These are phyloP conservation scores for Cladosporium cucumerinum DNA, from an alignment of 2,329 filamentous ascomycete species.

Conservation along the genomic window DNA sequence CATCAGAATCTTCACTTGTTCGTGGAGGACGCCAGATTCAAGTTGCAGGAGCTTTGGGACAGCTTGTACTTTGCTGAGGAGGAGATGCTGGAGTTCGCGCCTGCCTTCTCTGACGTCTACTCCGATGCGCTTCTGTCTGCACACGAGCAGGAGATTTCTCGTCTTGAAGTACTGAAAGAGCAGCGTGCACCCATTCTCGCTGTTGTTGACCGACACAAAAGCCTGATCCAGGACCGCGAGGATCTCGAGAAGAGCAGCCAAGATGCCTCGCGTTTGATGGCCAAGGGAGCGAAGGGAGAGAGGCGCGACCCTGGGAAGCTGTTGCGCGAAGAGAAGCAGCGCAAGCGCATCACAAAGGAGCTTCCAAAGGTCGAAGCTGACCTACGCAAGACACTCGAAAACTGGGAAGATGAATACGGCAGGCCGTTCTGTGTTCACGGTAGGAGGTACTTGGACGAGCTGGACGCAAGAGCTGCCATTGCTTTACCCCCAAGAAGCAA, in stretches of 20 bases:
- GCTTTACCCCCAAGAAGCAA: slow-evolving; percentile 58
- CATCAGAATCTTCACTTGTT: slow-evolving; percentile 92
- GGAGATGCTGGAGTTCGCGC: slow-evolving; percentile 97
- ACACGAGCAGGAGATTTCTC: slow-evolving; percentile 84
- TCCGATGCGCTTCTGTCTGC: slow-evolving; percentile 92
- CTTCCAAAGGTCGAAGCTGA: slow-evolving; percentile 86
- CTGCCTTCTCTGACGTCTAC: slow-evolving; percentile 87
- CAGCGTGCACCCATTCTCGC: slow-evolving; percentile 81
- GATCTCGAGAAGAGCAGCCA: slow-evolving; percentile 87
- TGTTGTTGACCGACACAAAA: slow-evolving; percentile 78
- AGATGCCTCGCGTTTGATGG: slow-evolving; percentile 89
- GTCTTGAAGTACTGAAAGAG: slow-evolving; percentile 77
- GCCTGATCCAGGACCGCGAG: slow-evolving; percentile 78
- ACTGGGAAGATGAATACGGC: slow-evolving; percentile 92
- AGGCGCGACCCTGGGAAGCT: slow-evolving; percentile 91
- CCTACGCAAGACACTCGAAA: slow-evolving; percentile 74
- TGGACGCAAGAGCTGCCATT: slow-evolving; percentile 63
- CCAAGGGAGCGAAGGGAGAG: slow-evolving; percentile 87
- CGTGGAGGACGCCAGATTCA: slow-evolving; percentile 87
- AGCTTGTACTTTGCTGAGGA: slow-evolving; percentile 91
- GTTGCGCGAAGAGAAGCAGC: slow-evolving; percentile 95
- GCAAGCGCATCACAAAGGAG: slow-evolving; percentile 94
- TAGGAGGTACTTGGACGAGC: slow-evolving; percentile 80
- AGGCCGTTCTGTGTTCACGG: slow-evolving; percentile 91
- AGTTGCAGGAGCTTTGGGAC: slow-evolving; percentile 94